Base-by-base conservation (phyloP, 2,329 filamentous ascomycete species). In the Stachybotrys echinatus region DNA sequence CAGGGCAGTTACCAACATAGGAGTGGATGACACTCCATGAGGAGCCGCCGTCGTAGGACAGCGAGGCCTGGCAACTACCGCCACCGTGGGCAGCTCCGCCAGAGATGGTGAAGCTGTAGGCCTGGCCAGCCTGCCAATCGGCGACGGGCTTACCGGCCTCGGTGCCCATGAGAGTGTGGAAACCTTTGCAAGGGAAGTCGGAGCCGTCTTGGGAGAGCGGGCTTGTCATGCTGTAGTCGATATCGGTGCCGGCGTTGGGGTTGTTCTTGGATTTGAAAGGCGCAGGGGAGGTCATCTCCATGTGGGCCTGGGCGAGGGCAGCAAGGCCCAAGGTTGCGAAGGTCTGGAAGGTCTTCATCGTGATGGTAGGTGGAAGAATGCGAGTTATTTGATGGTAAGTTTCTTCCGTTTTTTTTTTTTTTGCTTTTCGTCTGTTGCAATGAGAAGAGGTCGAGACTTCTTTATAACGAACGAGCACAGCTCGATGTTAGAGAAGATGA, bases 171-270 rank as follows among this genome's bases (percentile, higher is more conserved):
- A 77, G 68, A 45, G 62, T 65, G 46, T 77, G 72, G 63, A 74
- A 74, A 55, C 85, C 84, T 73, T 91, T 91, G 79, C 89, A 94
- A 5, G 88, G 85, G 65, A 82, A 94, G 68, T 91, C 79, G 51
- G 75, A 74, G 22, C 85, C 85, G 52, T 75, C 72, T 19, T 73
- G 61, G 2, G 69, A 63, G 45, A 94, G 75, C 3, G 89, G 89
- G 17, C 76, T 75, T 34, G 83, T 88, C 72, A 89, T 89, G 58
- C 79, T 80, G 72, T 87, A 89, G 71, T 92, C 87, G 62, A 81
- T 75, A 49, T 76, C 67, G 49, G 69, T 68, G 42, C 61, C 60
- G 52, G 62, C 59, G 59, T 74, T 67, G 45, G 73, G 69, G 69
- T 81, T 81, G 65, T 64, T 66, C 67, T 77, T 78, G 60, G 76